Conservation (phyloP, 306 rosid species). For the Fragaria iinumae region DNA sequence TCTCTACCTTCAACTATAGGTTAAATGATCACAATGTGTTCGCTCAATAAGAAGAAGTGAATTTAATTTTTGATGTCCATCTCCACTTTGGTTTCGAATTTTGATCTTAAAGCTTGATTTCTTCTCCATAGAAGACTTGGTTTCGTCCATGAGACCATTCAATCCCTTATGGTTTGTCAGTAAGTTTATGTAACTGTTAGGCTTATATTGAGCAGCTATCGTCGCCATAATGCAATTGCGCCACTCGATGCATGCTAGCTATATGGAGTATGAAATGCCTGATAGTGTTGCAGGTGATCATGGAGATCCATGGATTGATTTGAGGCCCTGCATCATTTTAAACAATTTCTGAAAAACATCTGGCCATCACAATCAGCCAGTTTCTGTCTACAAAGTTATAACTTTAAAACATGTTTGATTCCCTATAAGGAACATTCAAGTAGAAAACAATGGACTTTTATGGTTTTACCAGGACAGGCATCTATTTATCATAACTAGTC, state of each 20-base stretch:
- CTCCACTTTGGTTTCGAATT: too few relatives aligned
- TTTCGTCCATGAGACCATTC: too few relatives aligned
- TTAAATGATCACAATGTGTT: constrained; percentile 49
- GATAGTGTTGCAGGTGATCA: neutral
- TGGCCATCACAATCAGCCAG: neutral
- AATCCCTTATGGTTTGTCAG: too few relatives aligned
- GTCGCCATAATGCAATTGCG: too few relatives aligned
- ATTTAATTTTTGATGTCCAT: too few relatives aligned
- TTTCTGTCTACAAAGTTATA: neutral
- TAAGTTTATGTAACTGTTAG: too few relatives aligned
- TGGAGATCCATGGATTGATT: neutral
- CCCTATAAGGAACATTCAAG: neutral
- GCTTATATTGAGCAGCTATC: too few relatives aligned
- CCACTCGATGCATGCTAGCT: too few relatives aligned
- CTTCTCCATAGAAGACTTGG: too few relatives aligned
- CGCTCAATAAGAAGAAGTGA: constrained; percentile 7
- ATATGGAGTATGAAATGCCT: neutral
- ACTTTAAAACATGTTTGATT: neutral
- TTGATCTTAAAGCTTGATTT: too few relatives aligned
- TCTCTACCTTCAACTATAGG: constrained; percentile 46
- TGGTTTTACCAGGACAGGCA: neutral
- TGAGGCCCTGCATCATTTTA: neutral
- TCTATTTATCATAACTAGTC: neutral
- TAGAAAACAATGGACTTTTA: neutral
- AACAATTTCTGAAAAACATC: neutral